Evolutionary conservation across 495 filamentous ascomycete species (phyloP), one percentile per base, ranked within the genome.

Genomic region (Aspergillus cavernicola): DNA sequence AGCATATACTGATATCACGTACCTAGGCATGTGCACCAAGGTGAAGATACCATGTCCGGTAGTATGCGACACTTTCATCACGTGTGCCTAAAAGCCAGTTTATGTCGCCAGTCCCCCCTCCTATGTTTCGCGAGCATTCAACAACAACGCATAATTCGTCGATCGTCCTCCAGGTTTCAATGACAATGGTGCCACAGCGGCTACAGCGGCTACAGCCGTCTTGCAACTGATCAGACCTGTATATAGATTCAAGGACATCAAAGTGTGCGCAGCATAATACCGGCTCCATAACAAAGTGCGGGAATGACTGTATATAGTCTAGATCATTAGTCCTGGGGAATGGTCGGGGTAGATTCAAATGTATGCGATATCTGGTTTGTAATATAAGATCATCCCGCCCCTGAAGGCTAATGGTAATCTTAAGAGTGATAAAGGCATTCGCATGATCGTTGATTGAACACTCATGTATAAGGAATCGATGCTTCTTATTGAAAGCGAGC

Each of bases 361-460:
- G 23, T 16, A 43, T 43, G 12, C 23, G 40, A 28, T 43, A 43
- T 43, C 40, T 43, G 4, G 40, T 43, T 29, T 26, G 22, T 43
- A 43, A 28, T 16, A 43, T 16, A 16, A 43, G 11, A 28, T 28
- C 40, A 26, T 28, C 40, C 12, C 13, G 40, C 23, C 23, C 40
- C 23, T 24, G 20, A 28, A 28, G 40, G 40, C 40, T 43, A 16
- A 43, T 43, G 40, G 40, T 43, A 24, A 35, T 32, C 22, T 12
- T 33, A 28, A 55, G 29, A 22, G 15, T 16, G 18, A 48, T 19
- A 23, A 48, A 55, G 4, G 52, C 43, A 37, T 55, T 20, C 4
- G 31, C 15, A 40, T 48, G 7, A 15, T 48, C 44, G n/a, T 24
- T 33, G 18, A 48, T 48, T 10, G 42, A 41, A 29, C 52, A 55